Base-by-base conservation (phyloP, 805 yeast genomes). In the Diddensiella transvaalensis region DNA sequence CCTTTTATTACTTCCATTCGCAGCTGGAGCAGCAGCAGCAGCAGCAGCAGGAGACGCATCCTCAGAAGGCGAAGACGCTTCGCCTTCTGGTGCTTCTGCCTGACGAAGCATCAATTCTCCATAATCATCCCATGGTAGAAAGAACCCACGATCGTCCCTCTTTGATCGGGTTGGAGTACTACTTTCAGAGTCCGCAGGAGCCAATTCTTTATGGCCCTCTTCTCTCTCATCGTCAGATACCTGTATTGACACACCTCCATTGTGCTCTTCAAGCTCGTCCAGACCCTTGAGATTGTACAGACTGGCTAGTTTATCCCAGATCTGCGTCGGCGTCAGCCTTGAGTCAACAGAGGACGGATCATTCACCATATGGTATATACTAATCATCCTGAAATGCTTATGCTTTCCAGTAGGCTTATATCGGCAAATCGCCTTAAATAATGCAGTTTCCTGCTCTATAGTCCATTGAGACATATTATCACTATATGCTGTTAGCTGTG, bases 401-500 rank as follows among this genome's bases (percentile, higher is more conserved):
- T 65, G 67, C 42, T 56, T 26, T 1, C 95, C 95, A 0, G 81
- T 82, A 0, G 93, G 93, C 61, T 81, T 82, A 66, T 71, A 74
- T 57, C 77, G 80, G 54, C 87, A 79, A 1, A 83, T 71, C 43
- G 85, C 77, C 47, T 77, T 69, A 56, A 83, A 76, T 22, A 85
- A 71, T 51, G 73, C 71, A 29, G 79, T 77, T 59, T 85, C 90
- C 49, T 82, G 84, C 39, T 77, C 80, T 2, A 73, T 60, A 13
- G 72, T 67, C 91, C 93, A 85, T 10, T 38, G 39, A 8, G 32
- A 26, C 24, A 23, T 41, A 15, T 41, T 41, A 19, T 39, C 24
- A 10, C 15, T 21, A 19, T 19, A 37, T n/a, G n/a, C n/a, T 18
- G 22, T 4, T n/a, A 22, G 23, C 29, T 22, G 29, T 22, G 42